Evolutionary conservation across 495 filamentous ascomycete genomes (phyloP), one percentile per base, ranked within the genome.

Genomic region (Tuber umbilicatum): DNA sequence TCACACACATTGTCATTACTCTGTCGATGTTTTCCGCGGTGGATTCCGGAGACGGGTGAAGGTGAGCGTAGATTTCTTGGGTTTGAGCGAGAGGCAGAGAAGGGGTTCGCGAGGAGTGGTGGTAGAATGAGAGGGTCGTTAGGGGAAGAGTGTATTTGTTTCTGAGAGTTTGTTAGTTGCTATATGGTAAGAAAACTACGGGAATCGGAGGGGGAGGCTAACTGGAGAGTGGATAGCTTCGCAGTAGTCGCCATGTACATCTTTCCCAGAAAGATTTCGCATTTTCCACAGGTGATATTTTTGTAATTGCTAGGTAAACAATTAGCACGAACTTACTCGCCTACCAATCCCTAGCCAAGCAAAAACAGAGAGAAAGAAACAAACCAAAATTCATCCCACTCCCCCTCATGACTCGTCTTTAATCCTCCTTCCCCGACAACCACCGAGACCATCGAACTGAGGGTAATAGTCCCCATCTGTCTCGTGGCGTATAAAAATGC

Each of bases 361-460:
- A 27, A 2, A 31, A n/a, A 4, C 68, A 40, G 4, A 60, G 14
- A 38, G 31, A 41, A 60, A 31, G 68, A 31, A 35, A 68, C 39
- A 70, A 70, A 79, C 78, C 78, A 79, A 73, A 79, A 79, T 55
- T 79, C 78, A 40, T 79, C 78, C 78, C 78, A 79, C 64, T 72
- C 45, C 27, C 78, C 78, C 69, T 79, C 78, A 23, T 70, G 31
- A 71, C 78, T 79, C 38, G 78, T 79, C 68, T 79, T 75, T 50
- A 79, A 31, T n/a, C 76, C 76, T 17, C 68, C 73, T 27, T 43
- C 4, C 5, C 76, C 78, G 68, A 79, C 43, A 17, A 23, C 16
- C 64, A 73, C 68, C 35, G 78, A 79, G 7, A 79, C 78, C 70
- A 79, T 69, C 68, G 55, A 70, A 39, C 70, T 67, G 17, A 79